Evolutionary conservation across 2,329 filamentous ascomycete species (phyloP), one percentile per base, ranked within the genome.

Genomic region (Monascus ruber): DNA sequence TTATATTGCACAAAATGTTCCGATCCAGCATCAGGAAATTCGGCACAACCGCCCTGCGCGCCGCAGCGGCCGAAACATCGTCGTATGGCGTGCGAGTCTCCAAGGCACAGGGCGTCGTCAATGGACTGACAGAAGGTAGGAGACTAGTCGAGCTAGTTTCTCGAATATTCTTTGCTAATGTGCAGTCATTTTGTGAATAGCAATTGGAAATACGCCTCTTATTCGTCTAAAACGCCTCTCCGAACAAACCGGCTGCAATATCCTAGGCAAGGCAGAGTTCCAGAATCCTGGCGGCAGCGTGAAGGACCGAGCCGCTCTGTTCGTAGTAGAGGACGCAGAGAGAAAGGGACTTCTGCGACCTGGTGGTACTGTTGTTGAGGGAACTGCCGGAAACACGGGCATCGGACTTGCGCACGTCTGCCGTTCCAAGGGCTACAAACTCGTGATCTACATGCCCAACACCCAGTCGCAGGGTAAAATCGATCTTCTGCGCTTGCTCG

Each of bases 401-500:
- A 98, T 98, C 62, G 91, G 91, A 1, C 82, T 98, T 33, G 91
- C 91, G 17, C 91, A 96, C 67, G 91, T 98, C 41, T 96, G 91
- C 69, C 79, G 89, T 44, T 85, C 82, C 31, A 83, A 82, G 54
- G 91, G 89, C 32, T 96, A 98, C 74, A 83, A 83, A 60, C 79
- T 94, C 37, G 88, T 96, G 58, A 98, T 98, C 60, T 98, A 96
- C 77, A 96, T 98, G 91, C 91, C 91, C 54, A 84, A 98, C 72
- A 96, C 89, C 36, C 91, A 96, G 69, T 94, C 88, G 17, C 89
- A 94, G 68, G 91, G 88, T 60, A 98, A 98, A 72, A 85, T 98
- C 59, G 91, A 96, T 63, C 74, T 98, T 38, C 71, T 98, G 47
- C 76, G 89, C 6, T 72, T 96, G 29, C 76, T 98, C 6, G 91